phyloP scores from a whole-genome alignment of 148 eudicot genomes.

The Amaranthus cruentus region DNA sequence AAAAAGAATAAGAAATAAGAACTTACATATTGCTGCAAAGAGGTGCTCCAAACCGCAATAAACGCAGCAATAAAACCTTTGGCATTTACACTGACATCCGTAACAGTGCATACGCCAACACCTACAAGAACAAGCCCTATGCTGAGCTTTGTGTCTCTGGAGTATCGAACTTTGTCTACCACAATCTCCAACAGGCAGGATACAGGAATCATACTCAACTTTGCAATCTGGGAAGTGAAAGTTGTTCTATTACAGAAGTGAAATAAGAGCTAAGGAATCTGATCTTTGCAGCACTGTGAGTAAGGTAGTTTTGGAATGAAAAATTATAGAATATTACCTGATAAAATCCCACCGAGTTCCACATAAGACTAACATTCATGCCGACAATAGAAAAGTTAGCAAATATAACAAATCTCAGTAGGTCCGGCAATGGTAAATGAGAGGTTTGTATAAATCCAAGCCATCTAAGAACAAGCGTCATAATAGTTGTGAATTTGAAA shows the following conservation, averaged over 20 bases:
- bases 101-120: constrained; percentile 92
- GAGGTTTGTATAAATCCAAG: constrained; percentile 82
- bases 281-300: not conserved
- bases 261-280: constrained; percentile 9
- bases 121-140: constrained; percentile 76
- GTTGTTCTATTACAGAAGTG: not conserved
- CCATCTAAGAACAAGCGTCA: constrained; percentile 84
- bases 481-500: constrained; percentile 77
- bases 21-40: constrained; percentile 93
- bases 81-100: constrained; percentile 88
- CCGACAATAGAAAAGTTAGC: constrained; percentile 95
- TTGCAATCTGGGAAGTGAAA: constrained; percentile 58
- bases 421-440: constrained; percentile 74
- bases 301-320: not conserved
- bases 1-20: constrained; percentile 8
- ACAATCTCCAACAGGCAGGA: constrained; percentile 86
- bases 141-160: constrained; percentile 93
- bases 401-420: constrained; percentile 75
- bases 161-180: constrained; percentile 77
- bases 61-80: constrained; percentile 86
- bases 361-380: constrained; percentile 96
- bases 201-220: constrained; percentile 90
- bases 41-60: constrained; percentile 83
- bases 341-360: constrained; percentile 95
- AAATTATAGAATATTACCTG: constrained; percentile 48